Evolutionary conservation across 2,329 filamentous ascomycete species (phyloP).

Genomic region (Cercospora brassicicola): DNA sequence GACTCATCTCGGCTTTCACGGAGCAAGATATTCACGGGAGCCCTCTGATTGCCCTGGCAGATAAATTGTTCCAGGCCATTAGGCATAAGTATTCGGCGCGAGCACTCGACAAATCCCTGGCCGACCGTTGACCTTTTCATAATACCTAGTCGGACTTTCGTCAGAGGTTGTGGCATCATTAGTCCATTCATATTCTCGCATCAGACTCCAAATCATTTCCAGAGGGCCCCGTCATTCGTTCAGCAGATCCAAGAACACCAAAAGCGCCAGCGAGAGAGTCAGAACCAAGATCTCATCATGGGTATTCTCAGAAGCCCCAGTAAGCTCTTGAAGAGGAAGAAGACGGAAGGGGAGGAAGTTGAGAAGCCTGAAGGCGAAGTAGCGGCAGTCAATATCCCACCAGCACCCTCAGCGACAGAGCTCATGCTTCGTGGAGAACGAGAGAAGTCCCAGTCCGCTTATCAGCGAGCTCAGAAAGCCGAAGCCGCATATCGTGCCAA

Average conservation of each 20-base stretch:
- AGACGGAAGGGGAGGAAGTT: background rate
- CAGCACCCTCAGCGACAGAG: conserved; percentile 21
- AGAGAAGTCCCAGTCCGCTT: conserved; percentile 16
- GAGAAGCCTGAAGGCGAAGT: conserved; percentile 4
- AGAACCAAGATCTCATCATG: conserved; percentile 7
- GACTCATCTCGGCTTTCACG: conserved; percentile 10
- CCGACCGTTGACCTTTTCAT: background rate
- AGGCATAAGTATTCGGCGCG: background rate
- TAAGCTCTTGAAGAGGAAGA: conserved; percentile 8
- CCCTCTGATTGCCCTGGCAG: background rate
- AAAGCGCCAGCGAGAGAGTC: background rate
- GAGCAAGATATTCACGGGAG: background rate
- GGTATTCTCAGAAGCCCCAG: conserved; percentile 11
- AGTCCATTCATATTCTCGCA: conserved; percentile 3
- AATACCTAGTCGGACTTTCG: background rate
- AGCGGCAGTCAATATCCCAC: conserved; percentile 7
- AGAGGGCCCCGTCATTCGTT: background rate
- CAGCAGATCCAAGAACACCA: conserved; percentile 7
- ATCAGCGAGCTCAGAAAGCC: conserved; percentile 19
- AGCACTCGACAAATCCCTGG: background rate
- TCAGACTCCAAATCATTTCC: background rate
- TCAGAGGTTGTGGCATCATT: background rate
- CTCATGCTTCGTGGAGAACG: conserved; percentile 19
- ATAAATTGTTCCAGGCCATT: conserved; percentile 1
- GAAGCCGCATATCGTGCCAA: conserved; percentile 21